Evolutionary conservation across 1,139 yeast genomes (phyloP), one percentile per base, ranked within the genome.

Genomic region (Magnusiomyces magnusii): DNA sequence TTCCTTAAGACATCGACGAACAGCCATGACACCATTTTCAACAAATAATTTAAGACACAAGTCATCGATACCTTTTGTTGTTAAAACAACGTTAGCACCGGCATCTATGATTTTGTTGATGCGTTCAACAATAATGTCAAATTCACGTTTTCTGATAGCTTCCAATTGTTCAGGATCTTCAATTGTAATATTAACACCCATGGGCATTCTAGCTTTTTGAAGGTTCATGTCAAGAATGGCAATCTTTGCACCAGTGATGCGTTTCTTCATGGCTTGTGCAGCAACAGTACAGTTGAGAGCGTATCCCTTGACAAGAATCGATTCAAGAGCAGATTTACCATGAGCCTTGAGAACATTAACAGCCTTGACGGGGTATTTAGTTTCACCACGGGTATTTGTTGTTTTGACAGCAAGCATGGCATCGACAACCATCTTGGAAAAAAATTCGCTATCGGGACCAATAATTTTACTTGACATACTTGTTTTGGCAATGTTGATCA

Each of bases 31-130:
- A 53, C 93, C 92, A 52, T 92, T 89, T 75, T 95, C 99, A 59
- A 93, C 95, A 74, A 95, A 93, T 72, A 89, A 93, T 76, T 95
- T 95, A 69, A 95, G 79, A 73, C 97, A 92, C 73, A 93, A 80
- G 73, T 95, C 99, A 75, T 95, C 99, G 68, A 95, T 95, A 66
- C 99, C 99, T 76, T 95, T 93, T 31, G 99, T 93, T 44, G 99
- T 95, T 63, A 95, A 79, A 47, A 95, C 90, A 59, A 95, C 99
- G 69, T 93, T 95, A 59, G 99, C 99, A 64, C 99, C 99, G 10
- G 98, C 85, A 64, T 79, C 83, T 69, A 95, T 82, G 70, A 95
- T 89, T 75, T 89, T 93, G 67, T 82, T 82, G 67, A 93, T 86
- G 74, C 95, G 86, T 71, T 93, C 99, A 65, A 90, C 78, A 49